Base-by-base conservation (phyloP, 805 yeast genomes). In the Candida piceae region DNA sequence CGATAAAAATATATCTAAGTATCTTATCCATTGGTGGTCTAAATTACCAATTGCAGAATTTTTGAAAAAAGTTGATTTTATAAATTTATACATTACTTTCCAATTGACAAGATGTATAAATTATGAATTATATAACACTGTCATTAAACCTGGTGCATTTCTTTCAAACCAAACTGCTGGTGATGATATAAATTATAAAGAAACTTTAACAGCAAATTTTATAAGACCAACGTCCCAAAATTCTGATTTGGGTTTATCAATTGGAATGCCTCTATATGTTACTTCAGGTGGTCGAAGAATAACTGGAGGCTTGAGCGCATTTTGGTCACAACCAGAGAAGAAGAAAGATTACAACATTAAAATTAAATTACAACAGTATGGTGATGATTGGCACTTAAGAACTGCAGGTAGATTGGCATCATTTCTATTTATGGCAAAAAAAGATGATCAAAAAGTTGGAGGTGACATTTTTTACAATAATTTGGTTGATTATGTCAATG, bases 31-130 rank as follows among this genome's bases (percentile, higher is more conserved):
- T 40, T 60, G 84, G 81, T 67, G 78, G 51, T 63, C 77, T 3
- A 63, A 69, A 31, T 50, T 67, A 13, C 60, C 78, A 0, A 38
- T 46, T 0, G 58, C 55, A 0, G 67, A 63, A 7, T 81, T 83
- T 44, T 55, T 57, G 8, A 50, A 57, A 2, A 78, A 80, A 46
- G 72, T 87, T 0, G 86, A 86, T 27, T 62, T 83, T 22, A 49
- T 85, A 33, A 89, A 88, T 50, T 66, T 86, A 16, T 87, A 83
- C 58, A 71, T 88, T 25, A 82, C 94, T 0, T 86, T 84, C 52
- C 86, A 85, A 31, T 63, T 89, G 37, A 72, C 78, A 28, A 67
- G 76, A 40, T 66, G 75, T 36, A 64, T 70, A 44, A 70, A 56
- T 50, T 57, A 50, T 33, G 57, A 53, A 36, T 39, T 53, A 10